Conservation (phyloP, 495 filamentous ascomycete species). For the Cercophora newfieldiana region DNA sequence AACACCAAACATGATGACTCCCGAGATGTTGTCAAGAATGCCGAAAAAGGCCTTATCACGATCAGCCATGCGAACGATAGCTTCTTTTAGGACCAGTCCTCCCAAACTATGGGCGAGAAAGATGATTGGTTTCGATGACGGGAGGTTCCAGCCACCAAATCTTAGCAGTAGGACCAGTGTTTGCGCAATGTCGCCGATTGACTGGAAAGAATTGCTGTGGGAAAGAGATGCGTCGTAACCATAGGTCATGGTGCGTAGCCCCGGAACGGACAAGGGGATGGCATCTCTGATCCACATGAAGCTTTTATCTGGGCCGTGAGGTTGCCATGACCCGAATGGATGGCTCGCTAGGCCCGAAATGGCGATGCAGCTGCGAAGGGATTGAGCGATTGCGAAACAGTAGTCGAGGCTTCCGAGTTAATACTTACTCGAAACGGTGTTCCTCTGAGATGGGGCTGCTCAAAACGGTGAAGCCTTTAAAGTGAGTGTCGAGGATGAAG, state of each 20-base stretch:
- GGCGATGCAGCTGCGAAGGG: constrained; percentile 18
- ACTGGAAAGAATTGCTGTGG: constrained; percentile 22
- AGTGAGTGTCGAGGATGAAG: neutral
- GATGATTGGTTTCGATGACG: constrained; percentile 21
- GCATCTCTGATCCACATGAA: constrained; percentile 40
- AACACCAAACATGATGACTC: constrained; percentile 38
- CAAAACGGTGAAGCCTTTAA: neutral
- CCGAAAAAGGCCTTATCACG: neutral
- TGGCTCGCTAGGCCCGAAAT: constrained; percentile 26
- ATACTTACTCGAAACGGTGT: neutral
- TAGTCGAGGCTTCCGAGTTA: no score
- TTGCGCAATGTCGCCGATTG: constrained; percentile 21
- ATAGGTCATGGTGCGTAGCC: constrained; percentile 28
- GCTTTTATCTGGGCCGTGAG: constrained; percentile 16
- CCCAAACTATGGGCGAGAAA: constrained; percentile 42
- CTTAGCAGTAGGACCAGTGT: constrained; percentile 3
- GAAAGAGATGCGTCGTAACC: constrained; percentile 31
- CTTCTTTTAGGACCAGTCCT: constrained; percentile 36
- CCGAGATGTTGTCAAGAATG: constrained; percentile 20
- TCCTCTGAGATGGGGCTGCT: neutral
- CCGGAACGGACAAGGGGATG: constrained; percentile 26
- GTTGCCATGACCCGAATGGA: constrained; percentile 25
- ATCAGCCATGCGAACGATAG: constrained; percentile 17
- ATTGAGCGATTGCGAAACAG: no score
- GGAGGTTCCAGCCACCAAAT: constrained; percentile 4